These are phyloP conservation scores for Fusarium cyanostomum DNA, from an alignment of 2,329 filamentous ascomycete genomes.

Conservation along the genomic window DNA sequence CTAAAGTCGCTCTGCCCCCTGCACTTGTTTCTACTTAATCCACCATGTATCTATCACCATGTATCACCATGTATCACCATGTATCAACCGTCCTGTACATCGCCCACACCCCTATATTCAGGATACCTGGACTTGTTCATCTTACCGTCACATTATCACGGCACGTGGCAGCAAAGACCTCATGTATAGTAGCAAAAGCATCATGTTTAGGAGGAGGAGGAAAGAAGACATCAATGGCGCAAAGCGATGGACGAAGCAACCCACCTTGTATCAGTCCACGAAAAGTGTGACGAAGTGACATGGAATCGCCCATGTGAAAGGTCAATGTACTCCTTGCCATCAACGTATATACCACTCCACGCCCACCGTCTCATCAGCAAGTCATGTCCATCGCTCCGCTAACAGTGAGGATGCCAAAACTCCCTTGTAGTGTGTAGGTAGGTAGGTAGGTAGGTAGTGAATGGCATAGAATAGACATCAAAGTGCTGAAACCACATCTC, in stretches of 20 bases:
- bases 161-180: not conserved
- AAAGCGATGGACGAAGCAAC: not conserved
- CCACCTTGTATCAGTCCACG: not conserved
- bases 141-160: not conserved
- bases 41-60: not conserved
- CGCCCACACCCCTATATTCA: not conserved
- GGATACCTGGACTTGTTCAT: constrained; percentile 6
- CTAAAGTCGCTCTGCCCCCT: not conserved
- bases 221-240: not conserved
- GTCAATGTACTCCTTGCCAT: too few relatives aligned
- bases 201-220: not conserved
- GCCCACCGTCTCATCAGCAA: not conserved
- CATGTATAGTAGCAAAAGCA: constrained; percentile 29
- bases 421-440: not conserved
- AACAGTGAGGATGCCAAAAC: not conserved
- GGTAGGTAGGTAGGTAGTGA: not conserved
- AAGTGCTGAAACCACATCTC: not conserved
- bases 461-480: not conserved
- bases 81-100: constrained; percentile 22
- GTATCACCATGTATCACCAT: not conserved
- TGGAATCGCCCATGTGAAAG: too few relatives aligned
- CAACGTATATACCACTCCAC: not conserved
- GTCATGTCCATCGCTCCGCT: not conserved
- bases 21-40: not conserved
- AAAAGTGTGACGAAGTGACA: not conserved